Conservation (phyloP, 1,284 basidiomycete species). For the Cerrena zonata region DNA sequence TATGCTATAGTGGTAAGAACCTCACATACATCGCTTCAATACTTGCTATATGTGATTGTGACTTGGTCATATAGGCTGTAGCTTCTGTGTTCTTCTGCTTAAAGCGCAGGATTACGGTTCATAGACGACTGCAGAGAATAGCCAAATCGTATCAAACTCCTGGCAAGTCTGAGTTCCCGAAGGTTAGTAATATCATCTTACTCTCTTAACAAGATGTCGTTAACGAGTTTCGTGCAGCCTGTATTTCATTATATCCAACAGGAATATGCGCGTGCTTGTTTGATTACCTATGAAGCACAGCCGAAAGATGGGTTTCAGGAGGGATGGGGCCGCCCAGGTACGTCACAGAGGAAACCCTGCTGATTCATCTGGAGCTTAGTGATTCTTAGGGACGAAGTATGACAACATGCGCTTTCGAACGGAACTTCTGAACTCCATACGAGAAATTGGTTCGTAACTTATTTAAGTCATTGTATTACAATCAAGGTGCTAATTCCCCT, state of each 20-base stretch:
- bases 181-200: slow-evolving; percentile 38
- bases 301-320: slow-evolving; percentile 68
- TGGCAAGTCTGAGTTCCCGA: slow-evolving; percentile 63
- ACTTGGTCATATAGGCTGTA: slow-evolving; percentile 44
- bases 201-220: background rate
- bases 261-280: slow-evolving; percentile 73
- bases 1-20: slow-evolving; percentile 57
- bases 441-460: slow-evolving; percentile 51
- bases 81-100: slow-evolving; percentile 55
- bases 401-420: slow-evolving; percentile 59
- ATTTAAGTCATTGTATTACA: too few relatives aligned
- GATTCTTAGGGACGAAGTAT: slow-evolving; percentile 47
- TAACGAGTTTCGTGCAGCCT: slow-evolving; percentile 35
- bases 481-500: background rate
- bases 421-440: slow-evolving; percentile 59
- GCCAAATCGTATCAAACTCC: slow-evolving; percentile 66
- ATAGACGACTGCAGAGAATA: slow-evolving; percentile 58
- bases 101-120: slow-evolving; percentile 62
- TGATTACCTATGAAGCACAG: slow-evolving; percentile 71
- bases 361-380: slow-evolving; percentile 5
- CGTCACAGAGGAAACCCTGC: slow-evolving; percentile 16
- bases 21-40: background rate
- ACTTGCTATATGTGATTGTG: background rate
- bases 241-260: slow-evolving; percentile 71
- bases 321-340: slow-evolving; percentile 78